Percentiles rank a stretch among this genome's conserved stretches.
Evolutionary conservation across 2,329 filamentous ascomycete genomes (phyloP).

Genomic region (Eutypella sp.): DNA sequence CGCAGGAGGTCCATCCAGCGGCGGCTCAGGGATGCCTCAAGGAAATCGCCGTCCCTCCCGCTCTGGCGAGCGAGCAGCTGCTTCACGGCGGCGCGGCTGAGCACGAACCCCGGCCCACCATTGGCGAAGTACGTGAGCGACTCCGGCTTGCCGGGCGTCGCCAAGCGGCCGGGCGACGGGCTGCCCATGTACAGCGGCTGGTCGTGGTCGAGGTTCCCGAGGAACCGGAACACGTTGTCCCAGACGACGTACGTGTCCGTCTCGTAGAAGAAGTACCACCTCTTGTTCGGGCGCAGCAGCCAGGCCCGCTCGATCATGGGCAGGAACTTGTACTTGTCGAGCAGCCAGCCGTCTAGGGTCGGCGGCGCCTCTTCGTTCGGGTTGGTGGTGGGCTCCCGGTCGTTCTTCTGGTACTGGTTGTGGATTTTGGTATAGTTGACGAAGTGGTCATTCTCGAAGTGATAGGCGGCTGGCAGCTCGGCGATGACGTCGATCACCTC

Average conservation of each 20-base stretch:
- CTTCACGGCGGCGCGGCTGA: constrained; percentile 40
- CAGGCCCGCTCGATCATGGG: constrained; percentile 50
- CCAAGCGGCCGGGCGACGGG: constrained; percentile 35
- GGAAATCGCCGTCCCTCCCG: constrained; percentile 30
- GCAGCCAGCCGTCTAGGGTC: constrained; percentile 41
- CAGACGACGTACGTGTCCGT: constrained; percentile 47
- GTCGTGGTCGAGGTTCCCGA: constrained; percentile 42
- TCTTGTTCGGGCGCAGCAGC: constrained; percentile 38
- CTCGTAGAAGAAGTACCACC: constrained; percentile 54
- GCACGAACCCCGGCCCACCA: constrained; percentile 42
- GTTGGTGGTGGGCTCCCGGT: not conserved
- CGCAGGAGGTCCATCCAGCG: constrained; percentile 36
- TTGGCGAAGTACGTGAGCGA: constrained; percentile 40
- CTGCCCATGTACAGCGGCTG: constrained; percentile 44
- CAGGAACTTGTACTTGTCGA: constrained; percentile 55
- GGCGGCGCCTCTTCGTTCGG: constrained; percentile 13
- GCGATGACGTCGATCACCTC: constrained; percentile 40
- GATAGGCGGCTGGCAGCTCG: constrained; percentile 37
- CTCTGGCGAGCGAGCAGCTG: constrained; percentile 30
- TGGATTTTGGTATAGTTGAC: constrained; percentile 35
- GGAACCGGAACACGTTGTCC: constrained; percentile 42
- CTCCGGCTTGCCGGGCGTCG: constrained; percentile 18
- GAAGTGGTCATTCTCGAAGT: constrained; percentile 30
- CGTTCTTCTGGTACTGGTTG: not conserved
- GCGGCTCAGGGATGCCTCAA: constrained; percentile 32